A percentile compares a stretch with the other conserved stretches of the same genome.
phyloP scores from a whole-genome alignment of 148 eudicot species.

The Chenopodium quinoa region DNA sequence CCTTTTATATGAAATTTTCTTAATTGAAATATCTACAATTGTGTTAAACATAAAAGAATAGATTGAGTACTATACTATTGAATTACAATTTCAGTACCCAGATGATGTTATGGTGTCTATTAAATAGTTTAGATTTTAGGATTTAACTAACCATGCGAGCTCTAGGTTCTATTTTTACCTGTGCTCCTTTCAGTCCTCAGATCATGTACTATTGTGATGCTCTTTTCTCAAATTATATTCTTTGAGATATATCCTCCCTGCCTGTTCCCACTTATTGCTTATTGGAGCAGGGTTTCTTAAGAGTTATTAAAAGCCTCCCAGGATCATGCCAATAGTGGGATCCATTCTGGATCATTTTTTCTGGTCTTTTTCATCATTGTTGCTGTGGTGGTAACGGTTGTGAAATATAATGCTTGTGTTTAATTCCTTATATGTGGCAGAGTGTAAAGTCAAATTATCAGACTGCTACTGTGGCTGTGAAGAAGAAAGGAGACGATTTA shows the following conservation, averaged over 20 bases:
- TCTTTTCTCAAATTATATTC: background rate
- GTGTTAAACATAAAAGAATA: too few relatives aligned
- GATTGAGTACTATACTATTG: too few relatives aligned
- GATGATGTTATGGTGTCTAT: background rate
- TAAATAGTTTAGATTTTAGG: too few relatives aligned
- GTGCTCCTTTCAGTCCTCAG: background rate
- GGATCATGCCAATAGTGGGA: background rate
- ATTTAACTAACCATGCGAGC: background rate
- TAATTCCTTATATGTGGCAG: constrained; percentile 39
- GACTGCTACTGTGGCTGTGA: constrained; percentile 34
- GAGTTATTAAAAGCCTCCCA: background rate
- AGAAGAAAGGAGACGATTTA: constrained; percentile 31
- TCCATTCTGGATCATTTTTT: background rate
- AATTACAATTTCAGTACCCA: too few relatives aligned
- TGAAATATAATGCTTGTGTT: background rate
- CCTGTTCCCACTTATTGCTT: background rate
- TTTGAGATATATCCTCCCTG: background rate
- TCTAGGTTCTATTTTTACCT: too few relatives aligned
- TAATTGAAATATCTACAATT: too few relatives aligned
- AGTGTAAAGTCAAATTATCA: constrained; percentile 73
- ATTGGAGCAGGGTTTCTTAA: background rate
- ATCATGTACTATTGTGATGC: background rate
- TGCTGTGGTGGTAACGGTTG: background rate
- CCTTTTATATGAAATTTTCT: too few relatives aligned
- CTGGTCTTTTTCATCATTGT: background rate